Base-by-base conservation (phyloP, 1,284 basidiomycete species). In the Hypsizygus ulmarius region DNA sequence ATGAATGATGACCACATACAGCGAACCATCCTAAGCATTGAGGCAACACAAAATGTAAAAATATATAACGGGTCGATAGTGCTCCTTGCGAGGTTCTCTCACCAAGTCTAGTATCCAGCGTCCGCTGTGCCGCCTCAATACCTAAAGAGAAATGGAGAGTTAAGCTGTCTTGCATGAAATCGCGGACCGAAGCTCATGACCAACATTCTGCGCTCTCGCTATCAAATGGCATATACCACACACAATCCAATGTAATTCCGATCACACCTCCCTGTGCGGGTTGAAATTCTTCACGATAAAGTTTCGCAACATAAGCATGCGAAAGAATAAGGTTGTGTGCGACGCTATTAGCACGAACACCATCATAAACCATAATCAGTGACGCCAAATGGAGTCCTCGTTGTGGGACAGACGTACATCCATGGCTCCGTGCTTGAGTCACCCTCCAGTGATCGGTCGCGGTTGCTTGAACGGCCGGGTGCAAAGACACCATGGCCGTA, bases 181-280 rank as follows among this genome's bases (percentile, higher is more conserved):
- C 21, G 21, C 3, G 21, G 21, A 25, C 7, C 3, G 7, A 25
- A 4, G 21, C 3, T 7, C 21, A 25, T 39, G 33, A 66, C 80
- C 54, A 58, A 87, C 86, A 86, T 59, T 82, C 78, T 0, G 79
- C 77, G 14, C 63, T 71, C 49, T 82, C 72, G 55, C 87, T 82
- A 52, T 78, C 83, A 53, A 78, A 88, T 7, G 87, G 87, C 55
- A 84, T 75, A 40, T 78, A 76, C 79, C 81, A 87, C 53, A 83
- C 77, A 11, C 82, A 81, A 57, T 90, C 87, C 42, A 90, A 68
- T 1, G 87, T 90, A 63, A 90, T 85, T 2, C 86, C 86, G 51
- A 90, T 87, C 39, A 70, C 59, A 9, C 85, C 87, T 14, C 73
- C 70, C 56, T 85, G 81, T 1, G 47, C 57, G 2, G 68, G 50